phyloP scores from a whole-genome alignment of 805 yeast genomes.

The Cyberlindnera galapagoensis region DNA sequence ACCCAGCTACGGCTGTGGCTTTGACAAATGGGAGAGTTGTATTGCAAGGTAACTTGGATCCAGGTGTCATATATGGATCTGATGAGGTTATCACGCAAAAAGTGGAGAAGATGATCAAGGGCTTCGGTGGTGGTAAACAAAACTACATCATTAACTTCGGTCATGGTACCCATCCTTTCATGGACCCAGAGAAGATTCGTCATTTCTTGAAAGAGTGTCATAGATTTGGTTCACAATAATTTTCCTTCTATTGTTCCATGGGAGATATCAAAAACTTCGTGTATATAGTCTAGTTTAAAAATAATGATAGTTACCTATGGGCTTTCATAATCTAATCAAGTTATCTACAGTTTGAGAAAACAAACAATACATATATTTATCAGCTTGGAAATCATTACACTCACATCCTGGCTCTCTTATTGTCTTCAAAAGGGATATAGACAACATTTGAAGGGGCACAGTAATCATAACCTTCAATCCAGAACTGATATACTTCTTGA shows the following conservation, averaged over 20 bases:
- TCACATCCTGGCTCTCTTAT: too few species aligned
- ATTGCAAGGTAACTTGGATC: conserved; percentile 93
- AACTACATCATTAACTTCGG: conserved; percentile 93
- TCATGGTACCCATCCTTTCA: conserved; percentile 97
- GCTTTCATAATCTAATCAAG: too few species aligned
- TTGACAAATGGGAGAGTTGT: conserved; percentile 70
- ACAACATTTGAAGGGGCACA: too few species aligned
- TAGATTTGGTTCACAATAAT: conserved; percentile 53
- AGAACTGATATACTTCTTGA: too few species aligned
- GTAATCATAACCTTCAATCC: too few species aligned
- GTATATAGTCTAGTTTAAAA: not conserved
- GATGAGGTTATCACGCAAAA: conserved; percentile 72
- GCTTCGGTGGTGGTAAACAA: conserved; percentile 91
- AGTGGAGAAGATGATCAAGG: conserved; percentile 81
- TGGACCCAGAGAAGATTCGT: conserved; percentile 86
- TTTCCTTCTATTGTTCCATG: not conserved
- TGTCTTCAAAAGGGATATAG: too few species aligned
- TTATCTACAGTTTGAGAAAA: too few species aligned
- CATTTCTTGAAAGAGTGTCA: conserved; percentile 86
- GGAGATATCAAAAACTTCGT: not conserved
- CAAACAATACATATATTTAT: too few species aligned
- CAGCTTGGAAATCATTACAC: too few species aligned
- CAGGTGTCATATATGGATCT: conserved; percentile 90
- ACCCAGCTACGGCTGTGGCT: conserved; percentile 78
- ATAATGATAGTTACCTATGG: too few species aligned